Percentiles rank a stretch among this genome's conserved stretches.
phyloP scores from a whole-genome alignment of 768 basidiomycete species.

The Lentinula guzmanii region DNA sequence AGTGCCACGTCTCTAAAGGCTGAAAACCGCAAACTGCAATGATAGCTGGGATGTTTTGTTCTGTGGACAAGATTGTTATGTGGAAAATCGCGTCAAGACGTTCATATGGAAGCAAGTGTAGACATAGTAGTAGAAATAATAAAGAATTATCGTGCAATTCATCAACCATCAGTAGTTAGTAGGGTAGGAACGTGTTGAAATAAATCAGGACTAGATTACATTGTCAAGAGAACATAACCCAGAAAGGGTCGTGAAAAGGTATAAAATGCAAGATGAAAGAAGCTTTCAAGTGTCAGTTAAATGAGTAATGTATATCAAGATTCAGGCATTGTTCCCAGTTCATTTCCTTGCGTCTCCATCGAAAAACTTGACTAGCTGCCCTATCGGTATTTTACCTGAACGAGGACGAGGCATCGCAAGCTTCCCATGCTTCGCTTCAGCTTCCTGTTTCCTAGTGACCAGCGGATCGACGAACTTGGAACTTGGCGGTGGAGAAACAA shows the following conservation, averaged over 20 bases:
- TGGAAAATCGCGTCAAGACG: no score
- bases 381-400: conserved; percentile 64
- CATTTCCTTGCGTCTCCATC: conserved; percentile 42
- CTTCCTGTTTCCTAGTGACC: conserved; percentile 59
- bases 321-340: neutral
- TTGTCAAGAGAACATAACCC: neutral
- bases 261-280: neutral
- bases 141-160: neutral
- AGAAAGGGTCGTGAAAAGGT: neutral
- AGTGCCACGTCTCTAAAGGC: neutral
- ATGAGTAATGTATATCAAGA: neutral
- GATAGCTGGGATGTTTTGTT: neutral
- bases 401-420: conserved; percentile 39
- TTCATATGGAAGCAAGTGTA: neutral
- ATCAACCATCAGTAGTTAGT: no score
- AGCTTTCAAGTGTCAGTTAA: neutral
- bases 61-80: no score
- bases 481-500: neutral
- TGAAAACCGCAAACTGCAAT: neutral
- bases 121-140: neutral
- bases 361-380: conserved; percentile 81
- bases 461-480: conserved; percentile 74
- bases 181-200: neutral
- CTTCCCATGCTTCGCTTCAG: conserved; percentile 26
- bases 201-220: neutral